These are phyloP conservation scores for Nicotiana obtusifolia DNA, from an alignment of 257 asterid genomes.

Conservation along the genomic window DNA sequence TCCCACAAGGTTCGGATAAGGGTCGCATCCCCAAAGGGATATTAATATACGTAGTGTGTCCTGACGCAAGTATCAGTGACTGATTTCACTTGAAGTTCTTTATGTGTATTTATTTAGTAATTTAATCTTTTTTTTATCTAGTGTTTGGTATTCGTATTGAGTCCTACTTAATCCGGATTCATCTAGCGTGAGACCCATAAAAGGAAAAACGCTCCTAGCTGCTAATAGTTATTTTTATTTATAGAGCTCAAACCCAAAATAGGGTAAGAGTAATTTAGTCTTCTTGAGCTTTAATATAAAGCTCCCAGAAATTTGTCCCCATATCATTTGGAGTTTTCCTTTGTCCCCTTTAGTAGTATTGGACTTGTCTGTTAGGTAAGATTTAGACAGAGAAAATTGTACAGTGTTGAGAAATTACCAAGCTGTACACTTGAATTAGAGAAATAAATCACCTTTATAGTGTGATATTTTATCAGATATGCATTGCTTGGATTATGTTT, in stretches of 20 bases:
- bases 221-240: too few relatives aligned
- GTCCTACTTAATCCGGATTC: too few relatives aligned
- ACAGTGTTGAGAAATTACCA: not conserved
- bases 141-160: too few relatives aligned
- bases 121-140: too few relatives aligned
- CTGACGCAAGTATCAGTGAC: too few relatives aligned
- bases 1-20: fast-evolving
- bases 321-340: not conserved
- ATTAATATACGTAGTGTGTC: fast-evolving
- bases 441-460: not conserved
- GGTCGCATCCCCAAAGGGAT: too few relatives aligned
- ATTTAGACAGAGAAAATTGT: not conserved
- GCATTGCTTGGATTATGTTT: not conserved
- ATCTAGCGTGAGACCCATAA: too few relatives aligned
- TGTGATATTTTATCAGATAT: not conserved
- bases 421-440: not conserved
- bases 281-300: not conserved
- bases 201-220: too few relatives aligned
- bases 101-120: too few relatives aligned
- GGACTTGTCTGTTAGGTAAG: not conserved
- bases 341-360: not conserved
- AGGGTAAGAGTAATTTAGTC: not conserved
- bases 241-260: too few relatives aligned
- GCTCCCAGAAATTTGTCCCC: not conserved
- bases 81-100: too few relatives aligned